Base-by-base conservation (phyloP, 371 early-diverging fungal genomes). In the Rhizopus arrhizus region DNA sequence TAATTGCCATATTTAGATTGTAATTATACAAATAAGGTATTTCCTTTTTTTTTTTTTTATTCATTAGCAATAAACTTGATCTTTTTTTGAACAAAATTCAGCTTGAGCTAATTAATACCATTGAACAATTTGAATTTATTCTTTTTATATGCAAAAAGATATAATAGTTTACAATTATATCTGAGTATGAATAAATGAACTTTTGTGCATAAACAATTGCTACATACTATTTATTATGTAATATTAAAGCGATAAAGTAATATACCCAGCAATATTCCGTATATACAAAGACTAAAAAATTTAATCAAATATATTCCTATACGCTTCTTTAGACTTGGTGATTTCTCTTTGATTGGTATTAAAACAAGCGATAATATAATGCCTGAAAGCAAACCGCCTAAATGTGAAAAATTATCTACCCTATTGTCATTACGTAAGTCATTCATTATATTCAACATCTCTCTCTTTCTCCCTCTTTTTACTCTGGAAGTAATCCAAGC, bases 351-450 rank as follows among this genome's bases (percentile, higher is more conserved):
- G 15, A 35, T 38, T 34, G 60, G 60, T 15, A 41, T 31, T n/a
- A 73, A 50, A 28, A 69, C 36, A n/a, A 66, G 50, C 15, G 65
- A 61, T 7, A 63, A 43, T 3, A 78, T 48, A 6, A 75, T 31
- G 2, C 78, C 78, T 6, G 69, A 53, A n/a, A 69, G 6, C 11
- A 75, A 61, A 10, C 78, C 78, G n/a, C 73, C 76, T n/a, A 74
- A 15, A 54, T 74, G 74, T 28, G 68, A 68, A 54, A 71, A 71
- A 34, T 58, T 71, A 35, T 70, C 68, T 3, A 65, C 62, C 3
- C 73, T 73, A 56, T 6, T 48, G 3, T 33, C 2, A 11, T 29
- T 16, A 48, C 2, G 28, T 53, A 9, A 40, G 22, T 22, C 22
- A 22, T 22, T 22, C 22, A 22, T 22, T 2, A 22, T 2, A 22